Base-by-base conservation (phyloP, 2,329 filamentous ascomycete genomes). In the Elsinoe arachidis region DNA sequence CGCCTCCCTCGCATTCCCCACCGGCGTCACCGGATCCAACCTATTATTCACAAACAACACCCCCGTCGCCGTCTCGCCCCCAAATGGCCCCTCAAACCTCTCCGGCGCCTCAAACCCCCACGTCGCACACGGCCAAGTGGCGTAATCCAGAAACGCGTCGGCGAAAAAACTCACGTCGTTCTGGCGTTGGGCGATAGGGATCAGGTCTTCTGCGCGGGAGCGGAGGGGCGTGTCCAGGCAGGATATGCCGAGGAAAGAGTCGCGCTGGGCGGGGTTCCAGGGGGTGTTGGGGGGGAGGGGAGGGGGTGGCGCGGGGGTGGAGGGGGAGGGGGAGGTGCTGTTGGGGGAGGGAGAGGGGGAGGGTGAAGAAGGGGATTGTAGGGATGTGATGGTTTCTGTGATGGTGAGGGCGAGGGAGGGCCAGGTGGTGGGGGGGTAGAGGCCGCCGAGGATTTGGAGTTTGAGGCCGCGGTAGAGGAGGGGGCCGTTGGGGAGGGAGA, bases 91-190 rank as follows among this genome's bases (percentile, higher is more conserved):
- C 15, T 60, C 61, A 58, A 71, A 75, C 39, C 64, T 66, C 59
- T 70, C 64, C 12, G 62, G 60, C 1, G 74, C 65, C 4, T 66
- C 63, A 49, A 73, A 66, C 11, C 61, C 62, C 70, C 72, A 76
- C 15, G 66, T 64, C 5, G 69, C 62, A 57, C 74, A 77, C 38
- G 65, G 65, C 65, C 74, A 62, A 4, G 61, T 63, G 1, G 73
- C 60, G 44, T 63, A 65, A 0, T 71, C 61, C 73, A 72, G 75
- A 35, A 70, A 65, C 1, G 68, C 67, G n/a, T 71, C 73, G 1
- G 69, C 72, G 5, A 70, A 61, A 3, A 55, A 58, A 3, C 68
- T 63, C 5, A 75, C 63, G 7, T 66, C 57, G 14, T 69, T 58
- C 30, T 44, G 37, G 23, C 41, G 41, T 9, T 34, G 14, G 7